These are phyloP conservation scores for Medicago arabica DNA, from an alignment of 306 rosid genomes.

Conservation along the genomic window DNA sequence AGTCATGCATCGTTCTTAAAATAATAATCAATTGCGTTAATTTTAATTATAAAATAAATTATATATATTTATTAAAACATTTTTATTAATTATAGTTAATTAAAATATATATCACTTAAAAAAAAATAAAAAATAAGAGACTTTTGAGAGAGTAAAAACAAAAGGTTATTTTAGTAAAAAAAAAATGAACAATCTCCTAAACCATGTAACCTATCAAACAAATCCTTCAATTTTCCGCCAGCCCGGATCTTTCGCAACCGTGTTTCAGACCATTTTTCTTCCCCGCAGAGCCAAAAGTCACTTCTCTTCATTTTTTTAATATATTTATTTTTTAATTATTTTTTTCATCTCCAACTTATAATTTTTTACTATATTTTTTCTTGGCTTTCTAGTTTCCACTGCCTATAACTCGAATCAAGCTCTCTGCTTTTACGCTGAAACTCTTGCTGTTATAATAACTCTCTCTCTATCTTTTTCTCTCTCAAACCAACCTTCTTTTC, in stretches of 20 bases:
- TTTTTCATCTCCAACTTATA: neutral
- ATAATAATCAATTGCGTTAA: too few species aligned
- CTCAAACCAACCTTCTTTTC: conserved; percentile 5
- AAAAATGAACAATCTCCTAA: conserved; percentile 9
- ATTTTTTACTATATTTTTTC: neutral
- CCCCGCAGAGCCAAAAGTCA: conserved; percentile 68
- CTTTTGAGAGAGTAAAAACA: too few species aligned
- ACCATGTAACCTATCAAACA: conserved; percentile 49
- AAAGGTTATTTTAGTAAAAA: too few species aligned
- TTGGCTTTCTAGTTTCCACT: neutral
- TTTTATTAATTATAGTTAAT: too few species aligned
- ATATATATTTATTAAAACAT: too few species aligned
- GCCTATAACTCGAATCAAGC: conserved; percentile 35
- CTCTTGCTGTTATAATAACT: conserved; percentile 48
- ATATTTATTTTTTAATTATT: neutral
- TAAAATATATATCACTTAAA: too few species aligned
- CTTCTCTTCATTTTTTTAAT: conserved; percentile 37
- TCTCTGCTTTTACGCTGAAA: conserved; percentile 62
- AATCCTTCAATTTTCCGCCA: conserved; percentile 55
- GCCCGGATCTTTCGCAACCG: conserved; percentile 89
- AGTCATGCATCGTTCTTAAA: too few species aligned
- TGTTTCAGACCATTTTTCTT: conserved; percentile 84
- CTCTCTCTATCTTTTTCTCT: neutral
- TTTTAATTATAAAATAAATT: too few species aligned
- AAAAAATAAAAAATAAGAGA: too few species aligned